Percentiles rank a stretch among this genome's conserved stretches.
Conservation (phyloP, 805 yeast genomes). For the Cyberlindnera samutprakarnensis region DNA sequence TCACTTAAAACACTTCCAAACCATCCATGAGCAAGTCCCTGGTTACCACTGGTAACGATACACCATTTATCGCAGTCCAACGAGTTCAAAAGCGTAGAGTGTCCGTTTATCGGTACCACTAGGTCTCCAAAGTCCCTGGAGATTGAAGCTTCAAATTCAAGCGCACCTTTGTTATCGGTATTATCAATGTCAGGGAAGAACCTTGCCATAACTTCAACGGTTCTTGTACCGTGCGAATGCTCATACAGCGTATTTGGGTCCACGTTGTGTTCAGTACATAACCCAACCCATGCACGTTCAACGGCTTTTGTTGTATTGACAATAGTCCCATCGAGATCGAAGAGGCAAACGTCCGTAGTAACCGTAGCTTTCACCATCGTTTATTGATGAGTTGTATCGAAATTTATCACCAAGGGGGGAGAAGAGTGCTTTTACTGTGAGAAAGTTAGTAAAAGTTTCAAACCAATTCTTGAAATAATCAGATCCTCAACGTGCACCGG, state of each 20-base stretch:
- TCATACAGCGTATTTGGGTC: constrained; percentile 38
- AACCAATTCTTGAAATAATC: too few species aligned
- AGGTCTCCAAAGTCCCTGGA: constrained; percentile 65
- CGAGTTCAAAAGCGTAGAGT: constrained; percentile 50
- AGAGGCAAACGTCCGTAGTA: constrained; percentile 32
- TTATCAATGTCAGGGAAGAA: constrained; percentile 72
- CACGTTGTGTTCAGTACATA: constrained; percentile 62
- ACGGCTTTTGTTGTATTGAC: constrained; percentile 80
- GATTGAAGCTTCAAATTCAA: constrained; percentile 53
- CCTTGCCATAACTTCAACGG: constrained; percentile 66
- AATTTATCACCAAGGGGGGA: too few species aligned
- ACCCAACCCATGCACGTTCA: constrained; percentile 74
- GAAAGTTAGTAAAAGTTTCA: too few species aligned
- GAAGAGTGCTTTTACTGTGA: too few species aligned
- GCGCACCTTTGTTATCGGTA: constrained; percentile 52
- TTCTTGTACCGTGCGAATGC: constrained; percentile 66
- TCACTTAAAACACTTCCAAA: constrained; percentile 49
- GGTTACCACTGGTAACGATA: constrained; percentile 84
- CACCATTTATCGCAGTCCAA: constrained; percentile 57
- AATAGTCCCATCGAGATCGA: constrained; percentile 85
- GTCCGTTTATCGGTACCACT: constrained; percentile 74
- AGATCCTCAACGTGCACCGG: too few species aligned
- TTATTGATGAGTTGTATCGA: too few species aligned
- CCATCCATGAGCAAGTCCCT: constrained; percentile 74
- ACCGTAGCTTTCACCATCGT: constrained; percentile 13